phyloP scores from a whole-genome alignment of 768 basidiomycete species.

The Suillus occidentalis region DNA sequence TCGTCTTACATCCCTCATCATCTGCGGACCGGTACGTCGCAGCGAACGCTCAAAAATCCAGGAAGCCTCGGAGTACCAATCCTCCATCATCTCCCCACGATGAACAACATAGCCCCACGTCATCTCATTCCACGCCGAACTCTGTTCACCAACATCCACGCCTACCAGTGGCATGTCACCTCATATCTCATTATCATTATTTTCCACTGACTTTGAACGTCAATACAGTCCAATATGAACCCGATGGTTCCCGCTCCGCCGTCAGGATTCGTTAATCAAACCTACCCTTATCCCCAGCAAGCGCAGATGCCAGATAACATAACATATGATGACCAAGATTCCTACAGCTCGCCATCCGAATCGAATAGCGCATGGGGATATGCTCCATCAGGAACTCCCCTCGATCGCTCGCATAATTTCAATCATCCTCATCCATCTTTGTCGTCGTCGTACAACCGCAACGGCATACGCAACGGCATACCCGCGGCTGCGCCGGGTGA shows the following conservation, averaged over 20 bases:
- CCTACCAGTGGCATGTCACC: conserved; percentile 44
- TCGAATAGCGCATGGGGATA: conserved; percentile 60
- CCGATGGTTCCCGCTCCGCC: conserved; percentile 39
- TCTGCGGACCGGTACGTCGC: conserved; percentile 68
- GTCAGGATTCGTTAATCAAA: conserved; percentile 40
- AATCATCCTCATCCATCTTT: conserved; percentile 50
- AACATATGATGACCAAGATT: conserved; percentile 41
- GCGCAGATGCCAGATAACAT: conserved; percentile 41
- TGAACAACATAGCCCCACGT: conserved; percentile 46
- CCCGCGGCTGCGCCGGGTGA: conserved; percentile 18
- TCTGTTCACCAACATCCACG: conserved; percentile 41
- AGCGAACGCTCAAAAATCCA: conserved; percentile 34
- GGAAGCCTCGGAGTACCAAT: conserved; percentile 34
- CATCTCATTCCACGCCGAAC: conserved; percentile 47
- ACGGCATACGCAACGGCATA: conserved; percentile 25
- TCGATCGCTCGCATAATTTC: conserved; percentile 41
- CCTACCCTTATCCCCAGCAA: conserved; percentile 45
- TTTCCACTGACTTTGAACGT: conserved; percentile 7
- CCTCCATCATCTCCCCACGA: conserved; percentile 34
- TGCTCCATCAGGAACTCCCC: conserved; percentile 30
- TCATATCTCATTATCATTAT: conserved; percentile 18
- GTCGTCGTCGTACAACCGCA: conserved; percentile 50
- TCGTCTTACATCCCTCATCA: conserved; percentile 84
- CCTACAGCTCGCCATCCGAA: conserved; percentile 44
- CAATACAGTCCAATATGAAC: conserved; percentile 31